Percentiles rank a stretch among this genome's conserved stretches.
phyloP scores from a whole-genome alignment of 2,329 filamentous ascomycete species.

The Aspergillus novoparasiticus region DNA sequence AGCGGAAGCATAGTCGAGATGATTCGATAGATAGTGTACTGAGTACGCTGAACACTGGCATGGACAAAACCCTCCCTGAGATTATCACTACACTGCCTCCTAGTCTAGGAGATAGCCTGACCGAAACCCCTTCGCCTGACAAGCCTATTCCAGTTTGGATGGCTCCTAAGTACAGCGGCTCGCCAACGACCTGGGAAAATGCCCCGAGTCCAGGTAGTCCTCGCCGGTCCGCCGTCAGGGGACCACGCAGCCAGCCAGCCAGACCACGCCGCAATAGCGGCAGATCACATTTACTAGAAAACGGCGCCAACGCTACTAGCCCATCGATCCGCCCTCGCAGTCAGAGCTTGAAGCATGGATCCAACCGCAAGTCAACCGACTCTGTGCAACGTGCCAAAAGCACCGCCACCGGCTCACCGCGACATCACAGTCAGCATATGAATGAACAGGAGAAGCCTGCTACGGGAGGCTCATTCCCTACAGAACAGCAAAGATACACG shows the following conservation, averaged over 20 bases:
- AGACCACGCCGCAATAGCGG: conserved; percentile 25
- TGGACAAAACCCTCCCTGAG: conserved; percentile 26
- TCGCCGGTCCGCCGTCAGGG: conserved; percentile 35
- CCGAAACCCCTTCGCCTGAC: conserved; percentile 35
- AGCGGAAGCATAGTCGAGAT: conserved; percentile 23
- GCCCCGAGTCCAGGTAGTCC: conserved; percentile 29
- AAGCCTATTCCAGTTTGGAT: conserved; percentile 30
- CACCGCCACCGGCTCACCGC: conserved; percentile 19
- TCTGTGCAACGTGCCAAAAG: conserved; percentile 30
- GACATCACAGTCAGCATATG: conserved; percentile 9
- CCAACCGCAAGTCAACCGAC: conserved; percentile 32
- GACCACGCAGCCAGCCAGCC: conserved; percentile 35
- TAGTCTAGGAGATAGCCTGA: conserved; percentile 19
- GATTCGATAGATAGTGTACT: conserved; percentile 18
- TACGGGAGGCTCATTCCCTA: too few relatives aligned
- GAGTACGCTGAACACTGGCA: conserved; percentile 14
- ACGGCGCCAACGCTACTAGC: conserved; percentile 10
- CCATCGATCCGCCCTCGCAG: conserved; percentile 15
- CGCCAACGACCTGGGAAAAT: conserved; percentile 29
- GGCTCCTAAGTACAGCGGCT: conserved; percentile 23
- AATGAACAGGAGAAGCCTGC: conserved; percentile 5
- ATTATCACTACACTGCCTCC: conserved; percentile 30
- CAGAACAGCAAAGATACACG: background rate
- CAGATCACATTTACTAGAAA: conserved; percentile 20
- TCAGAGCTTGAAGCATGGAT: conserved; percentile 17